phyloP scores from a whole-genome alignment of 2,329 filamentous ascomycete genomes.

The Chaetomiaceae sp. region DNA sequence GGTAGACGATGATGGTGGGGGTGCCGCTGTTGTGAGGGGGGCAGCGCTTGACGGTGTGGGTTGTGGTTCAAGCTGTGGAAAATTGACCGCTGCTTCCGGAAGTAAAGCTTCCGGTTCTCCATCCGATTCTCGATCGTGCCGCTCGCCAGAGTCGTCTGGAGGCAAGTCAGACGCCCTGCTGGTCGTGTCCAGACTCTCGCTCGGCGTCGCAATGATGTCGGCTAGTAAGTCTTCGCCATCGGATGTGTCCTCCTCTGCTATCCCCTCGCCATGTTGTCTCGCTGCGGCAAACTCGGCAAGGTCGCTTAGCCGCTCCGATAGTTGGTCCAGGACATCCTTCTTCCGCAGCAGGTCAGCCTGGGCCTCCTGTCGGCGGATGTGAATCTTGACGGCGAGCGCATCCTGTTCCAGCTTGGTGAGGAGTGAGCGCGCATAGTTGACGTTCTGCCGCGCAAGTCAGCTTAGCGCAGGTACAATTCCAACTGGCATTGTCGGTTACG shows the following conservation, averaged over 20 bases:
- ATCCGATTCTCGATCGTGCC: slow-evolving; percentile 2
- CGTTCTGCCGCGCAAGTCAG: slow-evolving; percentile 45
- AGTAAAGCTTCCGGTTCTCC: background rate
- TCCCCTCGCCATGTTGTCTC: slow-evolving; percentile 33
- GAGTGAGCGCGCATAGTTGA: slow-evolving; percentile 63
- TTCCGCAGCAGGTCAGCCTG: slow-evolving; percentile 60
- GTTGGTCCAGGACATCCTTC: slow-evolving; percentile 57
- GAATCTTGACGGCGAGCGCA: slow-evolving; percentile 51
- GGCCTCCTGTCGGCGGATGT: slow-evolving; percentile 51
- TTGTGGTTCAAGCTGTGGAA: too few relatives aligned
- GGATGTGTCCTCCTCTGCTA: slow-evolving; percentile 39
- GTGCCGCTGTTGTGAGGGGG: background rate
- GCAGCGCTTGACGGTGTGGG: too few relatives aligned
- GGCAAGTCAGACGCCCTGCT: slow-evolving; percentile 21
- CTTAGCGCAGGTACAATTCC: too few relatives aligned
- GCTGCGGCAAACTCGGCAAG: slow-evolving; percentile 49
- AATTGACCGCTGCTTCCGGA: background rate
- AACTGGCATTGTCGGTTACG: too few relatives aligned
- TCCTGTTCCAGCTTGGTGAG: slow-evolving; percentile 68
- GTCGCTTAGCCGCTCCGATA: slow-evolving; percentile 62
- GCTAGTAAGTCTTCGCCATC: slow-evolving; percentile 54
- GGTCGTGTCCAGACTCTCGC: slow-evolving; percentile 43
- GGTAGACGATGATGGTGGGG: slow-evolving; percentile 1
- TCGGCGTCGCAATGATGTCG: slow-evolving; percentile 49
- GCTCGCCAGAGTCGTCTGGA: slow-evolving; percentile 21